Base-by-base conservation (phyloP, 129 eudicot genomes). In the Lonicera japonica region DNA sequence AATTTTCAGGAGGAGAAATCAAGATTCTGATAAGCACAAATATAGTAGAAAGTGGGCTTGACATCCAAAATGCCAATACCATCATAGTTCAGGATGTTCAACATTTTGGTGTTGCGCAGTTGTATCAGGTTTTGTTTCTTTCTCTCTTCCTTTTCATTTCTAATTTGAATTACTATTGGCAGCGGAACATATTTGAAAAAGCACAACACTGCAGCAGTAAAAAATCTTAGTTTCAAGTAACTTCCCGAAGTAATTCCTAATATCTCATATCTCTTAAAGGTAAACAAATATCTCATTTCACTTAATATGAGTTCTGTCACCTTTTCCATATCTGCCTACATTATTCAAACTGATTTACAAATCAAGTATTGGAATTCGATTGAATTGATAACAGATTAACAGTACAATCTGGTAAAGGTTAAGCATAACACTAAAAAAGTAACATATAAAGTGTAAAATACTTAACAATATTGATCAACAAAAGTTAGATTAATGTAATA, bases 41-140 rank as follows among this genome's bases (percentile, higher is more conserved):
- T 66, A 87, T 92, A 43, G 99, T 92, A 39, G 99, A 92, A 63
- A 92, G 99, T 70, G 96, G 99, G 60, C 89, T 92, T 59, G 99
- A 92, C 80, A 92, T 92, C 70, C 99, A 85, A 73, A 92, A 92
- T 74, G 99, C 96, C 11, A 92, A 92, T 72, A 87, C 99, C 63
- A 88, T 92, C 61, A 69, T 92, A 43, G 80, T 92, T 72, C 99
- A 92, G 70, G 99, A 92, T 73, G 88, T 92, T 68, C 99, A 88
- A 61, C 96, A 77, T 63, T 92, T 92, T 79, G 99, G 99, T 13
- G 95, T 88, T 48, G 95, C 99, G 64, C 99, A 92, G 67, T 70
- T 85, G 60, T 92, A 88, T 76, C 96, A 88, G 96, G 96, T 83
- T 65, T 55, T 55, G 10, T 29, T 39, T 24, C 43, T 50, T n/a